A percentile compares a stretch with the other conserved stretches of the same genome.
Evolutionary conservation across 2,329 filamentous ascomycete genomes (phyloP).

Genomic region (Penicillium sp.): DNA sequence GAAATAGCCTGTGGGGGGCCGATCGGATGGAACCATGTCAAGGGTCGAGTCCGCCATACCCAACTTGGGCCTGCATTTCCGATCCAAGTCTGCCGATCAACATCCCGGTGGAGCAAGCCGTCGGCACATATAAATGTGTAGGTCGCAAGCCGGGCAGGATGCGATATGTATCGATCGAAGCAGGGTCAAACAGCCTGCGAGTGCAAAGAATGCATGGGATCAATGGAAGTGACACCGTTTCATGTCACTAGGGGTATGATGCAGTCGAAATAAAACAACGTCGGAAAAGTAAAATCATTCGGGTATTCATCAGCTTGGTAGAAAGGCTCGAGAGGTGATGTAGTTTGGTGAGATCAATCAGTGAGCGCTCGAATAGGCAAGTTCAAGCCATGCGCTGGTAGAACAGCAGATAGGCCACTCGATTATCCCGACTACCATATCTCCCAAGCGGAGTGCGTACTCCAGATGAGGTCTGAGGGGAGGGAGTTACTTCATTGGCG

Average conservation of each 20-base stretch:
- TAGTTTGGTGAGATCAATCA: neutral
- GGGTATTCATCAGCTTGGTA: neutral
- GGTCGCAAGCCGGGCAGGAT: slow-evolving; percentile 1
- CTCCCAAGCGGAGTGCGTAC: slow-evolving; percentile 52
- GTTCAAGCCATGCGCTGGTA: slow-evolving; percentile 67
- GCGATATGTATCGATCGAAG: slow-evolving; percentile 14
- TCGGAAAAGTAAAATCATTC: neutral
- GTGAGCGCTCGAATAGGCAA: neutral
- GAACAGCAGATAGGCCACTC: slow-evolving; percentile 94
- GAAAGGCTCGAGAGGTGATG: neutral
- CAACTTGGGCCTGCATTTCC: neutral
- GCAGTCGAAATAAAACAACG: slow-evolving; percentile 9
- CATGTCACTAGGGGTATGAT: slow-evolving; percentile 11
- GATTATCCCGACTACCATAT: slow-evolving; percentile 77
- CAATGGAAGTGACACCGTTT: slow-evolving; percentile 4
- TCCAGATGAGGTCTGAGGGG: slow-evolving; percentile 52
- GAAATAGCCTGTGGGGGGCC: neutral
- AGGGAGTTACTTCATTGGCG: slow-evolving; percentile 61
- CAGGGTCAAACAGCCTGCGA: slow-evolving; percentile 5
- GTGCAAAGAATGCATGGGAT: slow-evolving; percentile 6
- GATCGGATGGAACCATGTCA: neutral
- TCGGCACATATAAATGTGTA: neutral
- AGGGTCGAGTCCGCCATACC: slow-evolving; percentile 5
- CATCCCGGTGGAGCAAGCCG: slow-evolving; percentile 1
- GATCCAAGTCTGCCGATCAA: neutral